These are phyloP conservation scores for Melaleuca alternifolia DNA, from an alignment of 345 rosid genomes.

Conservation along the genomic window DNA sequence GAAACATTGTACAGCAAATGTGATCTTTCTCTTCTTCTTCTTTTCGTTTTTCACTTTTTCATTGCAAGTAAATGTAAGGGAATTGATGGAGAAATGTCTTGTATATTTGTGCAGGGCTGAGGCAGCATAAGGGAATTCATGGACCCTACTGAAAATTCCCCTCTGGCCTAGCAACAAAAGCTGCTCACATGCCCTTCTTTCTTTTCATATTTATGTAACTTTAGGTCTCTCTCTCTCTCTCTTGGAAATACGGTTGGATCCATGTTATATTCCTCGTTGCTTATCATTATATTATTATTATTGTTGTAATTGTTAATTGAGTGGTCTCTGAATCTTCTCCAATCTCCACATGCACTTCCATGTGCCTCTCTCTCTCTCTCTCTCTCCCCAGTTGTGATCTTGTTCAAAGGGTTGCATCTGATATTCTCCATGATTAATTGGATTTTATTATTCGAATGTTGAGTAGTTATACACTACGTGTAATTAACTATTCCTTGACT, in stretches of 20 bases:
- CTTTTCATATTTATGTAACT: too few species aligned
- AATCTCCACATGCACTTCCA: constrained; percentile 5
- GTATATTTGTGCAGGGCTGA: background rate
- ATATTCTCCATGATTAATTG: background rate
- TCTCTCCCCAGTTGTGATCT: background rate
- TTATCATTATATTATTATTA: background rate
- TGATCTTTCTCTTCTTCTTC: background rate
- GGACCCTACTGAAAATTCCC: background rate
- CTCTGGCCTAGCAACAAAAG: background rate
- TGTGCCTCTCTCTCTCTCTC: constrained; percentile 2
- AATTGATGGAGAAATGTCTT: background rate
- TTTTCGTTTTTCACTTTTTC: background rate
- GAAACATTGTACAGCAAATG: background rate
- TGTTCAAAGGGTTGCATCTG: background rate
- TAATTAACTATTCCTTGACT: background rate
- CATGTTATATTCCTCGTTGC: background rate
- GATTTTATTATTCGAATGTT: background rate
- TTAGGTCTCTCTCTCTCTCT: background rate
- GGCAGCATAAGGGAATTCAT: background rate
- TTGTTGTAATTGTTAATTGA: background rate
- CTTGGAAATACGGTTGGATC: background rate
- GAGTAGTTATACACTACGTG: background rate
- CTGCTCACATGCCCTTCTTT: background rate
- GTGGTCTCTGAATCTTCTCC: constrained; percentile 2
- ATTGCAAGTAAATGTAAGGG: background rate